Evolutionary conservation across 106 monocot genomes (phyloP).

Genomic region (Dioscorea zingiberensis): DNA sequence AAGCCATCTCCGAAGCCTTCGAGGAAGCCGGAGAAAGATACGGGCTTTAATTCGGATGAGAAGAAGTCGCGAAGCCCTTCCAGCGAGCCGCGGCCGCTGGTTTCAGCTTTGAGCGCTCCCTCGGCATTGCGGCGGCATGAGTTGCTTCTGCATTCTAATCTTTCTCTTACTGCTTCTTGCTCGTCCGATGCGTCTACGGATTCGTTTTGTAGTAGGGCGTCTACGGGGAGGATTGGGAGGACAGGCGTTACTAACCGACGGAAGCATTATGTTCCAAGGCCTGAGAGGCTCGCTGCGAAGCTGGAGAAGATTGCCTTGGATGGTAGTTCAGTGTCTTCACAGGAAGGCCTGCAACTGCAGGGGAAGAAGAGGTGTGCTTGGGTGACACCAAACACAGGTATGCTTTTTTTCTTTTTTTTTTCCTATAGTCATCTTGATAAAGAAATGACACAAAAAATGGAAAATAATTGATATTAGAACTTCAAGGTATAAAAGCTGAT

Average conservation of each 20-base stretch:
- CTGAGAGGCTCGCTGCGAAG: constrained; percentile 29
- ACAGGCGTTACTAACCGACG: constrained; percentile 15
- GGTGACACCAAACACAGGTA: constrained; percentile 87
- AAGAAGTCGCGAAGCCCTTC: constrained; percentile 15
- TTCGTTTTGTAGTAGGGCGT: constrained; percentile 72
- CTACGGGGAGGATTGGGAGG: constrained; percentile 69
- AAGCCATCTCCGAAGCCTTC: constrained; percentile 33
- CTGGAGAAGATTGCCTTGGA: constrained; percentile 31
- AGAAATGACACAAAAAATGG: too few relatives aligned
- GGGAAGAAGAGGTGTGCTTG: constrained; percentile 78
- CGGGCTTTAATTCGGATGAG: background rate
- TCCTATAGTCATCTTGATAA: background rate
- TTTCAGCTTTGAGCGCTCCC: constrained; percentile 26
- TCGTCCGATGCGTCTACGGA: constrained; percentile 87
- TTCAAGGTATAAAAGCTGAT: too few relatives aligned
- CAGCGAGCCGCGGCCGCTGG: background rate
- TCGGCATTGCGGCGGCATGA: constrained; percentile 51
- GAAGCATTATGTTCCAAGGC: constrained; percentile 24
- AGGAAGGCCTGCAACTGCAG: constrained; percentile 23
- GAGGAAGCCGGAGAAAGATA: constrained; percentile 16
- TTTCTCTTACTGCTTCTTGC: constrained; percentile 84
- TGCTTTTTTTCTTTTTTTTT: constrained; percentile 1
- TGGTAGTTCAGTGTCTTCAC: constrained; percentile 5
- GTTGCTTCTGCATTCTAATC: constrained; percentile 44
- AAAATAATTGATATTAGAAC: too few relatives aligned